These are phyloP conservation scores for Cutaneotrichosporon daszewskae DNA, from an alignment of 1,284 basidiomycete genomes.

Conservation along the genomic window DNA sequence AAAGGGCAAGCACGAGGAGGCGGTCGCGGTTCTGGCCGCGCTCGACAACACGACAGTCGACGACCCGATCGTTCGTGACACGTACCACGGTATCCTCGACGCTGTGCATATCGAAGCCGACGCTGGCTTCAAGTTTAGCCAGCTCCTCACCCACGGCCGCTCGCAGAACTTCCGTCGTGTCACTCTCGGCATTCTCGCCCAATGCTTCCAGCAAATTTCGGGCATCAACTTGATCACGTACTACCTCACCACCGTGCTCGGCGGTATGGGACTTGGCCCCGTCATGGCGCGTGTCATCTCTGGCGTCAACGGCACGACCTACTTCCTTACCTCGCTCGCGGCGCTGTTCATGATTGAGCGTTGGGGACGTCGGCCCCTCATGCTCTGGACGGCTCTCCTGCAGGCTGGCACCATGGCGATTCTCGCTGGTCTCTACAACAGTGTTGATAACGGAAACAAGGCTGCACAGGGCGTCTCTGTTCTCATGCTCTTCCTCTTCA, in stretches of 20 bases:
- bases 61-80: constrained; percentile 25
- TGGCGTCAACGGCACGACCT: constrained; percentile 43
- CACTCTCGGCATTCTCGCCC: constrained; percentile 42
- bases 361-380: constrained; percentile 35
- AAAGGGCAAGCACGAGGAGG: constrained; percentile 38
- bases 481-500: constrained; percentile 47
- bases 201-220: constrained; percentile 49
- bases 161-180: constrained; percentile 49
- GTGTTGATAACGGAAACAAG: constrained; percentile 19
- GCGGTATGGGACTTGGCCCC: constrained; percentile 29
- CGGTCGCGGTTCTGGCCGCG: constrained; percentile 26
- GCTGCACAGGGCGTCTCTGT: constrained; percentile 43
- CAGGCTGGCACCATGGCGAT: constrained; percentile 34
- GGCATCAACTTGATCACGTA: constrained; percentile 23
- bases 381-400: constrained; percentile 33
- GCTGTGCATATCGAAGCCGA: constrained; percentile 19
- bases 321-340: constrained; percentile 45
- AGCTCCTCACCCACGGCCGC: constrained; percentile 42
- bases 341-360: constrained; percentile 39
- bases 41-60: constrained; percentile 23
- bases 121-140: constrained; percentile 20
- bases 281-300: constrained; percentile 35
- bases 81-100: constrained; percentile 31
- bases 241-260: constrained; percentile 32
- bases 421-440: constrained; percentile 37